Evolutionary conservation across 2,329 filamentous ascomycete genomes (phyloP), one percentile per base, ranked within the genome.

Genomic region (Nemania abortiva): DNA sequence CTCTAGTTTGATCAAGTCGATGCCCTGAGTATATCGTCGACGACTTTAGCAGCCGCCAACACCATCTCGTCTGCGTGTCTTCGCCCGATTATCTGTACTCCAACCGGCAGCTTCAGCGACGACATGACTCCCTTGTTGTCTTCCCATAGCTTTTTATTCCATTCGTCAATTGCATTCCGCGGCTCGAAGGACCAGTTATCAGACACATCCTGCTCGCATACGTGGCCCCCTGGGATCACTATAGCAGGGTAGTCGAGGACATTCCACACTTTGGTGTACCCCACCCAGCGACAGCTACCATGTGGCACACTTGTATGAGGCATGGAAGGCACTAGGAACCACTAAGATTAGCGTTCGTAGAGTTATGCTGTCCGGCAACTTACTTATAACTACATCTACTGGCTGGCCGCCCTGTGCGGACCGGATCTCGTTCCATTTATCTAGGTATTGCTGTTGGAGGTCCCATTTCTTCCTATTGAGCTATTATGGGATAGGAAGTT

Each of bases 201-300:
- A 1, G 76, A 71, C 20, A 87, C 80, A 53, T 83, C 78, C 3
- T 81, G 76, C 52, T 81, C 79, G 1, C 79, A 78, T 1, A 86
- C 84, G 7, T 76, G 77, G 0, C 86, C 87, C 15, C 84, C 85
- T 0, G 89, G 89, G 15, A 91, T 78, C 0, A 86, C 84, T 4
- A 89, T 77, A 0, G 88, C 85, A 0, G 87, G 82, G 72, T 91
- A 91, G 74, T 91, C 89, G 0, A 91, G 79, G 10, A 90, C 78
- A 71, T 90, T 90, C 84, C 87, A 89, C 6, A 89, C 81, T 73
- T 89, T 89, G 0, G 88, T 89, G 72, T 90, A 90, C 2, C 89
- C 88, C 0, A 84, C 83, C 83, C 83, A 85, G n/a, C 80, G 77
- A 24, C 78, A 81, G 1, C 70, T 66, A 0, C 70, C 61, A 45